Percentiles rank a stretch among this genome's conserved stretches.
These are phyloP conservation scores for Fusarium sp. DNA, from an alignment of 2,329 filamentous ascomycete species.

Conservation along the genomic window DNA sequence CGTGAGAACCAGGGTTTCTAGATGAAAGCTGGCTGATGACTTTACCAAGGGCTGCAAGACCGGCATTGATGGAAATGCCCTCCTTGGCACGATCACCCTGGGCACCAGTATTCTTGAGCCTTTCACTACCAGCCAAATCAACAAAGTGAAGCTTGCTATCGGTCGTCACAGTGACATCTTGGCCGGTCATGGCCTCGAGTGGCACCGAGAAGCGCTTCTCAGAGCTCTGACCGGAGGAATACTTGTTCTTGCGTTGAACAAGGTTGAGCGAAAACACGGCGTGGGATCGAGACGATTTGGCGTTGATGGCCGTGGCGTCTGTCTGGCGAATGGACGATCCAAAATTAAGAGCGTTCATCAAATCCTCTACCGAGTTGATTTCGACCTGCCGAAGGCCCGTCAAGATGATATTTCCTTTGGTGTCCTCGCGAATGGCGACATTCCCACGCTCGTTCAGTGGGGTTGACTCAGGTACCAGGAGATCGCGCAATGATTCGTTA, in stretches of 20 bases:
- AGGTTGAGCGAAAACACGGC: constrained; percentile 97
- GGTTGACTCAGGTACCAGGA: constrained; percentile 80
- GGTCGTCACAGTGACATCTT: constrained; percentile 77
- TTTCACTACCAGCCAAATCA: constrained; percentile 94
- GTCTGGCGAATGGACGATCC: constrained; percentile 96
- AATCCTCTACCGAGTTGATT: constrained; percentile 90
- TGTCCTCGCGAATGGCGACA: constrained; percentile 94
- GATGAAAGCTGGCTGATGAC: constrained; percentile 98
- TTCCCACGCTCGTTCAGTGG: constrained; percentile 74
- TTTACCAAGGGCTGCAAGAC: constrained; percentile 92
- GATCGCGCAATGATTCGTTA: constrained; percentile 93
- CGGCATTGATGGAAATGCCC: constrained; percentile 97
- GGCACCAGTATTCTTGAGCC: constrained; percentile 95
- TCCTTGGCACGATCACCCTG: constrained; percentile 94
- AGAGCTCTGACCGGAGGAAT: constrained; percentile 60
- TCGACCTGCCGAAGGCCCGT: constrained; percentile 89
- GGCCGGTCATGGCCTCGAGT: constrained; percentile 76
- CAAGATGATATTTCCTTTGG: constrained; percentile 91
- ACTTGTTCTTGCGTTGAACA: constrained; percentile 78
- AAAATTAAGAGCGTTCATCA: constrained; percentile 88
- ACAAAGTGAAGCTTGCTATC: constrained; percentile 99
- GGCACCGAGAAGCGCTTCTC: constrained; percentile 92
- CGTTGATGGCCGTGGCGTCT: constrained; percentile 96
- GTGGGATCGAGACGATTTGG: constrained; percentile 96
- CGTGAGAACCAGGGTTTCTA: constrained; percentile 84